Percentiles rank a stretch among this genome's conserved stretches.
Conservation (phyloP, 2,329 filamentous ascomycete species). For the Periglandula ipomoeae region DNA sequence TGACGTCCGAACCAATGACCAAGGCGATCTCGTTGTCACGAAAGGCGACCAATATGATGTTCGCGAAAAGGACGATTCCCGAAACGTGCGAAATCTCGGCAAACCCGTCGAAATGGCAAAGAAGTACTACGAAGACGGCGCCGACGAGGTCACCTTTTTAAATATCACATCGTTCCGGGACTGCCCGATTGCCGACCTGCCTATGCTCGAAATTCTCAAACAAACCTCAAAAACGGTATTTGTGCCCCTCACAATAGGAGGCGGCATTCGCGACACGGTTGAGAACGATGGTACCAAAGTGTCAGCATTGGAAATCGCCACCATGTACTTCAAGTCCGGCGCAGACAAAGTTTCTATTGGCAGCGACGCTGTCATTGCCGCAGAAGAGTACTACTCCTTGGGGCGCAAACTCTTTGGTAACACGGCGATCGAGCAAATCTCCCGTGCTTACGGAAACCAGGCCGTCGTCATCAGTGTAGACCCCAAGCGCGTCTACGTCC, state of each 20-base stretch:
- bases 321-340: slow-evolving; percentile 93
- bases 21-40: slow-evolving; percentile 90
- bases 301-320: slow-evolving; percentile 87
- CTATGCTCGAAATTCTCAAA: slow-evolving; percentile 91
- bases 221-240: slow-evolving; percentile 86
- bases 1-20: slow-evolving; percentile 89
- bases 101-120: slow-evolving; percentile 94
- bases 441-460: slow-evolving; percentile 86
- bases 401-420: slow-evolving; percentile 63
- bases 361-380: slow-evolving; percentile 85
- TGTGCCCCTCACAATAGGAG: slow-evolving; percentile 89
- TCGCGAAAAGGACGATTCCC: slow-evolving; percentile 65
- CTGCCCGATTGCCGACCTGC: slow-evolving; percentile 81
- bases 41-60: slow-evolving; percentile 99
- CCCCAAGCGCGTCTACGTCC: slow-evolving; percentile 83
- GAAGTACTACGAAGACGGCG: slow-evolving; percentile 91
- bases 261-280: slow-evolving; percentile 86
- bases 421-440: slow-evolving; percentile 94
- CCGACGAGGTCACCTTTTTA: slow-evolving; percentile 93
- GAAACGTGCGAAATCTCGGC: slow-evolving; percentile 77
- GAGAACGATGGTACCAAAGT: slow-evolving; percentile 81
- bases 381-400: slow-evolving; percentile 76
- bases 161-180: slow-evolving; percentile 98
- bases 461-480: slow-evolving; percentile 95
- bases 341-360: slow-evolving; percentile 98